Evolutionary conservation across 73 alveolate genomes (phyloP), one percentile per base, ranked within the genome.

Genomic region (Paramecium sonneborni): DNA sequence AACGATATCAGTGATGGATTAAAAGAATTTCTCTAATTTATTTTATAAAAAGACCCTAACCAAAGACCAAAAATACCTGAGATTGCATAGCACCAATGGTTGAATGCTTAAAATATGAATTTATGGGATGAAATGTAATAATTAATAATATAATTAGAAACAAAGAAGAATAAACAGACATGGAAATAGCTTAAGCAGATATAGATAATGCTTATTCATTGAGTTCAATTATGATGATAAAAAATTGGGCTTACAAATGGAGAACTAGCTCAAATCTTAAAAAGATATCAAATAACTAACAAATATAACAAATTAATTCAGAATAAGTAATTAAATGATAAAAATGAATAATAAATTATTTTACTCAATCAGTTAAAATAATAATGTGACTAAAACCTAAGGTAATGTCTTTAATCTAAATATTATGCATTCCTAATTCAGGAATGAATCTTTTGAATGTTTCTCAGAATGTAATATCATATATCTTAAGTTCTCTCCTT

Each of bases 1-100:
- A 94, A 97, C 26, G 85, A 94, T 28, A 93, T 96, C 15, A 88
- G 96, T 44, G 95, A 91, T 21, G 98, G 95, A 12, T 35, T 97
- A 32, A 93, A 96, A 85, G 58, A 88, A 76, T 62, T 97, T 10
- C 76, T 98, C 8, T 24, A 28, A 24, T 46, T 93, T 39, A 90
- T 97, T 93, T 93, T 98, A 8, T 98, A 95, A 56, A 95, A 96
- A 92, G 94, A 97, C 57, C 99, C 99, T 14, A 86, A 91, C 6
- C 92, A 88, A 84, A 94, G 99, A 92, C 79, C 88, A 3, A 44
- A 84, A 20, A 38, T 70, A 28, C 28, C 20, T 2, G 69, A 88
- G 3, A 18, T 88, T 24, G 69, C 91, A 26, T 26, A 88, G 21
- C 91, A 88, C 70, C 48, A 37, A 8, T 88, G 94, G 94, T 24